phyloP scores from a whole-genome alignment of 2,329 filamentous ascomycete species.

The Fusarium sp. region DNA sequence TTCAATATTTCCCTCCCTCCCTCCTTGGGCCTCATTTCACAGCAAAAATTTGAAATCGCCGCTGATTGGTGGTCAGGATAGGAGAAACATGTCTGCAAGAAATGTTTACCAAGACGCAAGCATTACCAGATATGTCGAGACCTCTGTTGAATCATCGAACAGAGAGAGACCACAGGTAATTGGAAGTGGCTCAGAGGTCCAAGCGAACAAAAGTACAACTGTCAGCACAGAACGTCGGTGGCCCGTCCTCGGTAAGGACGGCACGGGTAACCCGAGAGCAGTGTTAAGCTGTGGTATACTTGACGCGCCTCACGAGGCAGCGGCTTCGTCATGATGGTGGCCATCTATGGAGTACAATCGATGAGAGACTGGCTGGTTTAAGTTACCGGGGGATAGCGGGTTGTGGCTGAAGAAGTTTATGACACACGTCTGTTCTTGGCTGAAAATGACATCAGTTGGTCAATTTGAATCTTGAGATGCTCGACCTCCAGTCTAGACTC shows the following conservation, averaged over 20 bases:
- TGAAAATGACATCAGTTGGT: slow-evolving; percentile 8
- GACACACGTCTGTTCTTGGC: neutral
- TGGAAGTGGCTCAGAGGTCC: neutral
- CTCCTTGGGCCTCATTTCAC: neutral
- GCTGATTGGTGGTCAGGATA: neutral
- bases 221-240: neutral
- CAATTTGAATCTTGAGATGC: neutral
- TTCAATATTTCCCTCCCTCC: neutral
- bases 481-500: neutral
- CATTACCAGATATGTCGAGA: neutral
- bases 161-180: neutral
- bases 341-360: neutral
- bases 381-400: neutral
- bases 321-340: neutral
- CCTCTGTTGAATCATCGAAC: neutral
- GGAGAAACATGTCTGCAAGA: neutral
- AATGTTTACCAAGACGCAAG: neutral
- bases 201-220: neutral
- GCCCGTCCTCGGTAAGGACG: neutral
- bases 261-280: neutral
- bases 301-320: neutral
- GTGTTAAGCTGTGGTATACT: neutral
- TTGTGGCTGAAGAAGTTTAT: slow-evolving; percentile 2
- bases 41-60: neutral
- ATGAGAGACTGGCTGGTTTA: neutral